Base-by-base conservation (phyloP, 2,329 filamentous ascomycete genomes). In the Pseudogymnoascus destructans region DNA sequence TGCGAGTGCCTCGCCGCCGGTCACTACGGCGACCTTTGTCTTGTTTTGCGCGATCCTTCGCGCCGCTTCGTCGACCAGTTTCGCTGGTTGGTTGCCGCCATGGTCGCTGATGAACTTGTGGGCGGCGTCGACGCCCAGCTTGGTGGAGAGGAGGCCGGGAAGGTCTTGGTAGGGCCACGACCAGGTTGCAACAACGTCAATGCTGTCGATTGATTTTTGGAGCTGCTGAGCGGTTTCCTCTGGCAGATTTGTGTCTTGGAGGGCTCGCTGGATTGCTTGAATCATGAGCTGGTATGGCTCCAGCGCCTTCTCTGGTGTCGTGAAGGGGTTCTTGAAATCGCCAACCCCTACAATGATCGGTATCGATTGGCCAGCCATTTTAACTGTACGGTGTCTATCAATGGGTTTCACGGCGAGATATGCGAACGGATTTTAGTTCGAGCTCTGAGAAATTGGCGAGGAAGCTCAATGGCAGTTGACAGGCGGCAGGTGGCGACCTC, bases 161-260 rank as follows among this genome's bases (percentile, higher is more conserved):
- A 85, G 68, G 65, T 86, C 77, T 1, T 73, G 69, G 65, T 86
- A 86, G 0, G 78, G 76, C 82, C 82, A 85, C 0, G 82, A 84
- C 82, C 82, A 86, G 0, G 79, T 80, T 38, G 73, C 75, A 8
- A 85, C 81, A 3, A 84, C 75, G 42, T 77, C 73, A 49, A 86
- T 72, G 62, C 77, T 80, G 65, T 85, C 81, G 57, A 84, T 77
- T 0, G 69, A 68, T 0, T 70, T 64, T 60, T 73, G 73, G 0
- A 84, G 65, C 0, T 70, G 64, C 9, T 63, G 62, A 5, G 64
- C 57, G 1, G 66, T 59, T 1, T 65, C 36, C 1, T 66, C 64
- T 10, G 66, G 64, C 7, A 73, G 63, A 1, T 66, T 68, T 0
- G 76, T 75, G 63, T 86, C 81, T 36, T 71, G 58, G 3, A 84